Conservation (phyloP, 208 protist species). For the Wallacemonas sp. region DNA sequence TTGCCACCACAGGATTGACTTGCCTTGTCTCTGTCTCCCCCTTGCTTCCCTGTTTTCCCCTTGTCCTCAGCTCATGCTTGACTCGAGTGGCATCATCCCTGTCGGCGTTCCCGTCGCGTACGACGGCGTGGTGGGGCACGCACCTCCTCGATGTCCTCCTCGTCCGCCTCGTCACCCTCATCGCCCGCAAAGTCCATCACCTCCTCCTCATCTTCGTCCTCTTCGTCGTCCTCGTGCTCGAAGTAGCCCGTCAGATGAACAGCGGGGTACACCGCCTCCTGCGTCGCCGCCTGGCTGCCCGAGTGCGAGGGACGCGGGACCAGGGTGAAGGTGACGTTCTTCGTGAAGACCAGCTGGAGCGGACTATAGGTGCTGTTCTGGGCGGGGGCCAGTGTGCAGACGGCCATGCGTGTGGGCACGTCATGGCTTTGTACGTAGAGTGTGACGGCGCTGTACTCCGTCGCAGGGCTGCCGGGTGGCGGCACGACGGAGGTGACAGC, state of each 20-base stretch:
- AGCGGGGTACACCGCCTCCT: slow-evolving; percentile 26
- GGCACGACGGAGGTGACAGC: slow-evolving; percentile 47
- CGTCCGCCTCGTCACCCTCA: slow-evolving; percentile 18
- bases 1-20: neutral
- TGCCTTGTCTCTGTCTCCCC: neutral
- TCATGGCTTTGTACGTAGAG: slow-evolving; percentile 71
- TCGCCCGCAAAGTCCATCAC: slow-evolving; percentile 16
- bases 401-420: slow-evolving; percentile 44
- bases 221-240: slow-evolving; percentile 48
- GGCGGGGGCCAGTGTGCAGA: slow-evolving; percentile 51
- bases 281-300: neutral
- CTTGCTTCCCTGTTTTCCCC: neutral
- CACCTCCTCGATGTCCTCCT: slow-evolving; percentile 12
- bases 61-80: neutral
- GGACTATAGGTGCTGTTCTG: slow-evolving; percentile 51
- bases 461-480: neutral
- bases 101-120: neutral
- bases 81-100: too few relatives aligned
- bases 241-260: slow-evolving; percentile 82
- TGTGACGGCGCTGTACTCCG: slow-evolving; percentile 41
- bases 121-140: neutral
- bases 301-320: slow-evolving; percentile 17
- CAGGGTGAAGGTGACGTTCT: slow-evolving; percentile 59
- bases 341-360: slow-evolving; percentile 69
- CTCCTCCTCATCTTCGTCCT: slow-evolving; percentile 18